Base-by-base conservation (phyloP, 768 basidiomycete species). In the Leccinellum luteum region DNA sequence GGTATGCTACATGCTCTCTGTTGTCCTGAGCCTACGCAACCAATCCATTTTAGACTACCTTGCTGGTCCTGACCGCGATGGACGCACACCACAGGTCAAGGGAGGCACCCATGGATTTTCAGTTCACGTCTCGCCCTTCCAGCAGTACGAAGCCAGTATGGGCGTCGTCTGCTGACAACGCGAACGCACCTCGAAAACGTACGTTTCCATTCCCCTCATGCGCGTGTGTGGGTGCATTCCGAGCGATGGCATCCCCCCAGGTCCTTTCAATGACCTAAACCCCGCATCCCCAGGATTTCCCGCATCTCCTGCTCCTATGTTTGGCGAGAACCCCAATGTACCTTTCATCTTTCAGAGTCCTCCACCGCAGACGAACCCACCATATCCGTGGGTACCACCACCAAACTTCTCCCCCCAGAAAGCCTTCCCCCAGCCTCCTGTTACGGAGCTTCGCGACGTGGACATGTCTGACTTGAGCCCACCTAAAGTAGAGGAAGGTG, bases 31-130 rank as follows among this genome's bases (percentile, higher is more conserved):
- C 48, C 48, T 9, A 44, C 44, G 8, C 2, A 51, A 23, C 31
- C 3, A 17, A 48, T 19, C n/a, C 1, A 8, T 45, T 55, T 49
- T n/a, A 58, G 55, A 27, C 25, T 14, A 17, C 19, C 47, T 19
- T 38, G 35, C 58, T 31, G 27, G 32, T 55, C 32, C 21, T 56
- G 47, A 51, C 48, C 56, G 51, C 38, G 21, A 72, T 73, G 71
- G 62, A 66, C 59, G 43, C 55, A 60, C 71, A 59, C 23, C 60
- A 56, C 54, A 81, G 87, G 64, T 88, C 87, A 13, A 89, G 77
- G 50, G 92, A 92, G 68, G 89, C 87, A 3, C 92, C 92, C 4
- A 94, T 94, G 92, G 91, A 94, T 72, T 94, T 85, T 72, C 85
- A 92, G 69, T 92, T 86, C 76, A 92, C 90, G 9, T 84, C 85